Conservation (phyloP, 208 protist species). For the Trypanosomatidae sp. region DNA sequence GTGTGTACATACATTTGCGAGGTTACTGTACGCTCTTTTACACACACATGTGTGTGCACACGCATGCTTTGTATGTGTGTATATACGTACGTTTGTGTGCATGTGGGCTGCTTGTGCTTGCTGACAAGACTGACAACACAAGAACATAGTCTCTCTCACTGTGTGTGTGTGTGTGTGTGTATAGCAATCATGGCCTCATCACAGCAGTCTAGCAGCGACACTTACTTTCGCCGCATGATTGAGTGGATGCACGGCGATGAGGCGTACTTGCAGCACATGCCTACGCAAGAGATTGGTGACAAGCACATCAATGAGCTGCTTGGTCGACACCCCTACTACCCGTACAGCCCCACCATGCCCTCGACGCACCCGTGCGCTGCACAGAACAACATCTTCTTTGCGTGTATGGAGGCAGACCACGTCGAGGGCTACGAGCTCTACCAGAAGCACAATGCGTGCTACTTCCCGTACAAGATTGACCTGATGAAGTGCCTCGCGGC, state of each 20-base stretch:
- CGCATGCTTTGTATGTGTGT: no score
- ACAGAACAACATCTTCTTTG: conserved; percentile 45
- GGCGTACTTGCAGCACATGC: conserved; percentile 50
- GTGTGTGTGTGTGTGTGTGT: no score
- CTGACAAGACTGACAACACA: no score
- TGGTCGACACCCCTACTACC: conserved; percentile 74
- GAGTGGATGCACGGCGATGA: conserved; percentile 82
- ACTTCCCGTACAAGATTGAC: conserved; percentile 74
- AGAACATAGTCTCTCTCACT: no score
- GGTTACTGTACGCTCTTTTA: no score
- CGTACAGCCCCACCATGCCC: conserved; percentile 64
- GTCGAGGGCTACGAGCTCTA: conserved; percentile 70
- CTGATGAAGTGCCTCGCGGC: conserved; percentile 77
- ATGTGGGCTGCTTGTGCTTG: no score
- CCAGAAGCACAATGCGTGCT: conserved; percentile 80
- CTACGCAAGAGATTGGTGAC: conserved; percentile 38
- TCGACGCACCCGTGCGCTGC: conserved; percentile 46
- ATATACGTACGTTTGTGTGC: no score
- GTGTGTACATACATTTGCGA: no score
- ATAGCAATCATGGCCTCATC: no score
- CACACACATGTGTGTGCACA: no score
- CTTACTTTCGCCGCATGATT: conserved; percentile 70
- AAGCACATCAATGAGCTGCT: conserved; percentile 84
- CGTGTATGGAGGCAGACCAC: conserved; percentile 69
- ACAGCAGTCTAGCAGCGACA: conserved; percentile 22